These are phyloP conservation scores for Colletotrichum ledebouriae DNA, from an alignment of 2,329 filamentous ascomycete genomes.

Conservation along the genomic window DNA sequence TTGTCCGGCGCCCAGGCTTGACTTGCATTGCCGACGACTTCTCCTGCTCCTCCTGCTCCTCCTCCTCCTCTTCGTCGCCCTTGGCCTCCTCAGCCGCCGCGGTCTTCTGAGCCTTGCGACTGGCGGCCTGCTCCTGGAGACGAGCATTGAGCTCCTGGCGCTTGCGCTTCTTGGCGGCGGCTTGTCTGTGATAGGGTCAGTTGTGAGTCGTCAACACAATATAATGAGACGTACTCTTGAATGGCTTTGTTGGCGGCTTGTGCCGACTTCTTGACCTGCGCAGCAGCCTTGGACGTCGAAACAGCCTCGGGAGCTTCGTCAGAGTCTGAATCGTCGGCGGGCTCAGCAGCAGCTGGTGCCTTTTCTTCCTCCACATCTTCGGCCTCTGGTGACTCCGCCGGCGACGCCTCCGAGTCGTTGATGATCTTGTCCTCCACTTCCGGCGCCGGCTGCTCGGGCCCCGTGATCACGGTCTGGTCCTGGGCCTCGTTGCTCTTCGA, in stretches of 20 bases:
- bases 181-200: constrained; percentile 57
- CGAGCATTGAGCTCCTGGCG: constrained; percentile 67
- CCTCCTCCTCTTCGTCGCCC: constrained; percentile 13
- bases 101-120: constrained; percentile 56
- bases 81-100: constrained; percentile 29
- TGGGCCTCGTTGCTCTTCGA: constrained; percentile 2
- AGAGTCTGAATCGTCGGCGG: constrained; percentile 61
- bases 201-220: not conserved
- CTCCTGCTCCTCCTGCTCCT: constrained; percentile 46
- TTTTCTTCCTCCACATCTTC: constrained; percentile 44
- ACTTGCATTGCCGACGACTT: constrained; percentile 44
- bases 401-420: constrained; percentile 36
- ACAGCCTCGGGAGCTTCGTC: constrained; percentile 71
- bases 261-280: constrained; percentile 59
- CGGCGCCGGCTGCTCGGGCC: constrained; percentile 37
- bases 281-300: constrained; percentile 65
- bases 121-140: constrained; percentile 68
- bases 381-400: not conserved
- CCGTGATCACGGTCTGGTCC: constrained; percentile 37
- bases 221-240: constrained; percentile 59
- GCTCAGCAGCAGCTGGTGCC: constrained; percentile 49
- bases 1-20: constrained; percentile 44
- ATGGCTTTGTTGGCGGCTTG: constrained; percentile 63
- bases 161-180: constrained; percentile 65
- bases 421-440: constrained; percentile 41